Evolutionary conservation across 2,329 filamentous ascomycete genomes (phyloP).

Genomic region (Cladosporium halotolerans): DNA sequence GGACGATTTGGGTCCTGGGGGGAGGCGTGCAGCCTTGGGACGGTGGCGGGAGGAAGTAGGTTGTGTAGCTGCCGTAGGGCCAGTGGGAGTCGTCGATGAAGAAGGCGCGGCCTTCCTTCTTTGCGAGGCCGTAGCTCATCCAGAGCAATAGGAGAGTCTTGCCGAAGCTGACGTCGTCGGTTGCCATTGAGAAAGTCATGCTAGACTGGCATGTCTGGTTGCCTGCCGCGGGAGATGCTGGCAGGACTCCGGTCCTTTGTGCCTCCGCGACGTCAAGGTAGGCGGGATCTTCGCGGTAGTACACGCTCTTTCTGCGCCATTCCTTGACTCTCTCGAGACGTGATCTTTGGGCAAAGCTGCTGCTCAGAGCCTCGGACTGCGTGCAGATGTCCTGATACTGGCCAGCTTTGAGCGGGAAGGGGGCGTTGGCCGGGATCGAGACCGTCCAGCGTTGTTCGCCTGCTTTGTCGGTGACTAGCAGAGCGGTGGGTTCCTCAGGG

Average conservation of each 20-base stretch:
- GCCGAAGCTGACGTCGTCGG: conserved; percentile 68
- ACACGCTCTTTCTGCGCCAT: conserved; percentile 44
- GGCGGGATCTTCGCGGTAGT: conserved; percentile 58
- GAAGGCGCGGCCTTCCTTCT: conserved; percentile 67
- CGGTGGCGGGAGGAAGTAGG: conserved; percentile 65
- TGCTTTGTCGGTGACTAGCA: conserved; percentile 60
- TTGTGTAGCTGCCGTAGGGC: conserved; percentile 68
- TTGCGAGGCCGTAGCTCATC: conserved; percentile 75
- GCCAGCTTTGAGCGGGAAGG: conserved; percentile 60
- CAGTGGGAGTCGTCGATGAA: conserved; percentile 81
- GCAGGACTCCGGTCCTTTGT: conserved; percentile 51
- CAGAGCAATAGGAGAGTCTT: conserved; percentile 72
- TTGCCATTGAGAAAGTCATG: conserved; percentile 73
- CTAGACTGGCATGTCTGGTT: conserved; percentile 58
- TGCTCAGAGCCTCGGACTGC: conserved; percentile 42
- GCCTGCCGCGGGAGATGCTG: conserved; percentile 13
- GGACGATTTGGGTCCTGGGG: conserved; percentile 67
- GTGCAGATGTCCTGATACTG: conserved; percentile 66
- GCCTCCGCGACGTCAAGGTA: conserved; percentile 73
- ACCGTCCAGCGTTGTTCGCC: conserved; percentile 72
- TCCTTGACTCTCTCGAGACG: conserved; percentile 32
- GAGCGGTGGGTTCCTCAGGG: conserved; percentile 66
- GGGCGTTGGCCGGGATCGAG: conserved; percentile 61
- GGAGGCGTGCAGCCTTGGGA: conserved; percentile 62
- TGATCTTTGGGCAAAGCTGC: conserved; percentile 19